Evolutionary conservation across 441 rosid genomes (phyloP), one percentile per base, ranked within the genome.

Genomic region (Gossypium schwendimanii): DNA sequence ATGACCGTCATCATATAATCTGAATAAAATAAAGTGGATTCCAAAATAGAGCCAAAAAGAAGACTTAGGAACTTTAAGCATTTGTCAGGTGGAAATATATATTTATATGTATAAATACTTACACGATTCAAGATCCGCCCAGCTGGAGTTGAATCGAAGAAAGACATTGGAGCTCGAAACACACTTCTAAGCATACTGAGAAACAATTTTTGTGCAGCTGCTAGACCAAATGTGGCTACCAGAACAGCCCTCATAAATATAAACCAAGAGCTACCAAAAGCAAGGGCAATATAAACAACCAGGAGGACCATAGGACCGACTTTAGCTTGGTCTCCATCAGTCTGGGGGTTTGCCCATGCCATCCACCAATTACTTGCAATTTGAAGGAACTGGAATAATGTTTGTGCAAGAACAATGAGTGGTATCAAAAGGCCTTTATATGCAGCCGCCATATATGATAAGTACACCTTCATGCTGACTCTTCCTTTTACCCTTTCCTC

Each of bases 301-400:
- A 96, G 88, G 77, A 96, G 97, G 79, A 86, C 86, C 84, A 89
- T 86, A 14, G 98, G 88, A 78, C 82, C 72, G 76, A 90, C 97
- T 85, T 89, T 96, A 36, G 99, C 86, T 69, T 83, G 79, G 70
- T 88, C 99, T 68, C 97, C 99, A 88, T 86, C 97, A 20, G 95
- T 91, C 80, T 93, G 99, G 71, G 99, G 99, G 83, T 93, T 96
- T 55, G 98, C 98, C 99, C 99, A 96, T 68, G 99, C 99, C 99
- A 96, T 96, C 99, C 99, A 96, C 99, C 99, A 96, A 80, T 87
- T 96, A 82, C 99, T 90, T 79, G 97, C 94, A 74, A 96, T 96
- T 87, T 96, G 99, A 73, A 96, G 99, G 84, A 96, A 93, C 59
- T 96, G 99, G 80, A 96, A 96, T 75, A 89, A 75, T 69, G 85